Base-by-base conservation (phyloP, 352 stramenopile species). In the Globisporangium perplexum region DNA sequence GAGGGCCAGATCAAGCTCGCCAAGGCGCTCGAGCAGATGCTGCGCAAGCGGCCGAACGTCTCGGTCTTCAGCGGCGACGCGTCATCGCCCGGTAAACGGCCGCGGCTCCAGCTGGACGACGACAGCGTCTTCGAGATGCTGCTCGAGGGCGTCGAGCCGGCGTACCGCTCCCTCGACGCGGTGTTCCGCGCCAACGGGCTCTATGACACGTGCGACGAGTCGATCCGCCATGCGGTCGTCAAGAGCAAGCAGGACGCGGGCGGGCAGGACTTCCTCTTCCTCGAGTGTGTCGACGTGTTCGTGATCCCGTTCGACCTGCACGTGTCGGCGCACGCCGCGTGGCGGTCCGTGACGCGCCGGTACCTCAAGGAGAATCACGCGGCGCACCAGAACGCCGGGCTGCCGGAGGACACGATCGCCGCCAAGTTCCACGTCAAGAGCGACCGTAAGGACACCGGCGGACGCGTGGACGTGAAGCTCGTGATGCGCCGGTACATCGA, bases 401-500 rank as follows among this genome's bases (percentile, higher is more conserved):
- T 47, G 17, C 61, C 63, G 14, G 60, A 66, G 22, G 59, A 80
- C 33, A 80, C 68, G 17, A 75, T 80, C 42, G 68, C 71, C 0
- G 62, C 72, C 18, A 80, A 77, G 36, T 77, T 73, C 41, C 54
- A 66, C 6, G 68, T 47, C 20, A 60, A 66, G 28, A 62, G 60
- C 30, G 57, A 65, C 7, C 63, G 53, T 11, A 60, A 66, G n/a
- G 63, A 54, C 3, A 44, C 56, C 1, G 53, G 64, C 23, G 59
- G 50, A 14, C 69, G 50, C 47, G 33, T 84, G 26, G 66, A 81
- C 50, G 68, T 65, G 17, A 61, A 69, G 7, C 62, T 83, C 53
- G 76, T 78, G 20, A 85, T 83, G 71, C 61, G 64, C 0, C 52
- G 64, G 14, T 87, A 74, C 49, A 58, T 68, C 2, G 72, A 83